Base-by-base conservation (phyloP, 176 grass and related monocot genomes). In the Pontederia crassipes region DNA sequence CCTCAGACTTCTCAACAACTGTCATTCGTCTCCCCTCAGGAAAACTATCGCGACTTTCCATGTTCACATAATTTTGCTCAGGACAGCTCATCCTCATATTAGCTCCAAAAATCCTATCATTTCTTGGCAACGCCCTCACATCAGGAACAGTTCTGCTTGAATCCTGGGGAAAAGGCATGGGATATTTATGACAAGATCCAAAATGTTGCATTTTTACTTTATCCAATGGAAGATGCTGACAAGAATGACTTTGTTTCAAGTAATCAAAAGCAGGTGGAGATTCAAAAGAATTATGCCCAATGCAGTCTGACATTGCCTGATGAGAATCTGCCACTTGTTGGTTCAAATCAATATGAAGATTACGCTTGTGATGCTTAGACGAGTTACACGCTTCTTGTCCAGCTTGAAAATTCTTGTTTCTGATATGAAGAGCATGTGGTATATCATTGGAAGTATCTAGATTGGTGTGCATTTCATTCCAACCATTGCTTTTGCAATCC, bases 111-210 rank as follows among this genome's bases (percentile, higher is more conserved):
- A 65, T 76, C 62, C 47, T 50, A 66, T 72, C 12, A 15, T 52
- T 61, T 63, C 45, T 18, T 67, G 64, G 49, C 9, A n/a, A 13
- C 11, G 72, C 67, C 46, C 47, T 49, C 45, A 76, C 18, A 18
- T 72, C 65, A 65, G 69, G 54, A 67, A 52, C 14, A 51, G 55
- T 48, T 67, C 80, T 61, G 17, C 67, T 74, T 65, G 70, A 67
- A 46, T 77, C 69, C 72, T 45, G 59, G 54, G 14, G 48, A 17
- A 35, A 47, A 73, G 46, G 9, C 46, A 52, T 28, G 2, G 17
- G 56, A 63, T 55, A 4, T 11, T 26, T 54, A 46, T 73, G 59
- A 27, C n/a, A 27, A 40, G 58, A 64, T 63, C 50, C 47, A 26
- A 71, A 54, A 45, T 84, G 78, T 45, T 73, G 85, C 56, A 48